Evolutionary conservation across 2,329 filamentous ascomycete species (phyloP).

Genomic region (Orbilia blumenaviensis): DNA sequence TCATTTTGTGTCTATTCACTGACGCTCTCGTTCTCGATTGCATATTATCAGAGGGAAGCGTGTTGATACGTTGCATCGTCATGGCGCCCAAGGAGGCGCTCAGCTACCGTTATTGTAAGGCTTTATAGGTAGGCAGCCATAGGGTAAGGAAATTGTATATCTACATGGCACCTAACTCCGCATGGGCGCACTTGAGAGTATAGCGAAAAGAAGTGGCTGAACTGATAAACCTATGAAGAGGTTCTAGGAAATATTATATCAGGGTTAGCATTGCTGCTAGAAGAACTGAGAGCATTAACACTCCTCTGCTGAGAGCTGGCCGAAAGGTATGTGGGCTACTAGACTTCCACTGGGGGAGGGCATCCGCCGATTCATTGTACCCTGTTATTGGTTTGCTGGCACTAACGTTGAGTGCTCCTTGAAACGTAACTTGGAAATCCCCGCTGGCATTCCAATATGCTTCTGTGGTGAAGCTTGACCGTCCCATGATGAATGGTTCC

Average conservation of each 20-base stretch:
- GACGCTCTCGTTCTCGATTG: not conserved
- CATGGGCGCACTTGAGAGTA: too few species aligned
- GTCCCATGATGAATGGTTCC: not conserved
- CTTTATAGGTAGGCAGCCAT: not conserved
- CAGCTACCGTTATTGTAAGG: not conserved
- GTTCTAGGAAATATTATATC: not conserved
- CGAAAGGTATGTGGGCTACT: not conserved
- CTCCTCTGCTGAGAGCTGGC: not conserved
- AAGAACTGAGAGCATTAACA: not conserved
- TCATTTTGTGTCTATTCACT: not conserved
- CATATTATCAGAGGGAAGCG: not conserved
- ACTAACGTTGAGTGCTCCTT: constrained; percentile 20
- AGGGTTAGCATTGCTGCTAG: not conserved
- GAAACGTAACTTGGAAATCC: constrained; percentile 21
- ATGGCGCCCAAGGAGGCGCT: not conserved
- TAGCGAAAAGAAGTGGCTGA: too few species aligned
- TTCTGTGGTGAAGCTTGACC: not conserved
- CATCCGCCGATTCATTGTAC: constrained; percentile 29
- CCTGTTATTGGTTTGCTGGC: constrained; percentile 31
- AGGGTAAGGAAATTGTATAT: too few species aligned
- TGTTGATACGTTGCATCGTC: not conserved
- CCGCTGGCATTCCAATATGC: constrained; percentile 34
- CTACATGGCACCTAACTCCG: too few species aligned
- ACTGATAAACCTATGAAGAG: too few species aligned
- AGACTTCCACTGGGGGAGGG: constrained; percentile 28